Conservation (phyloP, 2,329 filamentous ascomycete species). For the Paramyrothecium sp. region DNA sequence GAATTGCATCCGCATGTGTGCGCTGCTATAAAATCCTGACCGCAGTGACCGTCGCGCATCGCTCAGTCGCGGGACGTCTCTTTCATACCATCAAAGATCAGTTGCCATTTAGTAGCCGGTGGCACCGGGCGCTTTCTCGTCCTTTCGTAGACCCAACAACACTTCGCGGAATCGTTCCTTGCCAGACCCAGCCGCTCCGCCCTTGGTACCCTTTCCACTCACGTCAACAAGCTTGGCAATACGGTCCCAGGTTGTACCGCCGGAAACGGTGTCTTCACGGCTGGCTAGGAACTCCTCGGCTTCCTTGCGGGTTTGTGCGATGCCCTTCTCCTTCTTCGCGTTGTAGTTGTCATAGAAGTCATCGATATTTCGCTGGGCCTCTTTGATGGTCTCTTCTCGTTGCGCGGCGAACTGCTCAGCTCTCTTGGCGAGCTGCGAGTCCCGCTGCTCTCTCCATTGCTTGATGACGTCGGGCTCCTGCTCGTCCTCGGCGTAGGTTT, state of each 20-base stretch:
- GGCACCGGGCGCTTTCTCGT: slow-evolving; percentile 77
- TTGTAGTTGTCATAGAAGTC: slow-evolving; percentile 99
- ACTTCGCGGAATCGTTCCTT: slow-evolving; percentile 97
- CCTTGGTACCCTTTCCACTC: slow-evolving; percentile 86
- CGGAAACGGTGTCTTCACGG: slow-evolving; percentile 89
- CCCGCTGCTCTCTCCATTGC: slow-evolving; percentile 89
- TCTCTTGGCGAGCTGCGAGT: slow-evolving; percentile 78
- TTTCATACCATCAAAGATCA: slow-evolving; percentile 6
- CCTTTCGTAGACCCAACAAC: slow-evolving; percentile 83
- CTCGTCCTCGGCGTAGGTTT: slow-evolving; percentile 62
- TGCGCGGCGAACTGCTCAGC: slow-evolving; percentile 79
- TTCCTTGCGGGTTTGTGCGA: slow-evolving; percentile 84
- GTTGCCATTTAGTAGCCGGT: slow-evolving; percentile 51
- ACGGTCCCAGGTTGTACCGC: slow-evolving; percentile 97
- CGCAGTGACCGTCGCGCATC: neutral
- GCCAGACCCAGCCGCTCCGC: slow-evolving; percentile 83
- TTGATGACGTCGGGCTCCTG: slow-evolving; percentile 86
- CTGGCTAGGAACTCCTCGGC: slow-evolving; percentile 88
- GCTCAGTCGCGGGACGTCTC: slow-evolving; percentile 7
- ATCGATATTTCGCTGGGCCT: slow-evolving; percentile 91
- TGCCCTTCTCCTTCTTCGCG: slow-evolving; percentile 91
- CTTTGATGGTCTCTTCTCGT: slow-evolving; percentile 81
- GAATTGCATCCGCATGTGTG: slow-evolving; percentile 16
- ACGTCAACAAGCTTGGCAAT: slow-evolving; percentile 97
- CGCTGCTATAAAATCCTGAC: slow-evolving; percentile 11